Evolutionary conservation across 371 early-diverging fungal genomes (phyloP).

Genomic region (Mortierella sp.): DNA sequence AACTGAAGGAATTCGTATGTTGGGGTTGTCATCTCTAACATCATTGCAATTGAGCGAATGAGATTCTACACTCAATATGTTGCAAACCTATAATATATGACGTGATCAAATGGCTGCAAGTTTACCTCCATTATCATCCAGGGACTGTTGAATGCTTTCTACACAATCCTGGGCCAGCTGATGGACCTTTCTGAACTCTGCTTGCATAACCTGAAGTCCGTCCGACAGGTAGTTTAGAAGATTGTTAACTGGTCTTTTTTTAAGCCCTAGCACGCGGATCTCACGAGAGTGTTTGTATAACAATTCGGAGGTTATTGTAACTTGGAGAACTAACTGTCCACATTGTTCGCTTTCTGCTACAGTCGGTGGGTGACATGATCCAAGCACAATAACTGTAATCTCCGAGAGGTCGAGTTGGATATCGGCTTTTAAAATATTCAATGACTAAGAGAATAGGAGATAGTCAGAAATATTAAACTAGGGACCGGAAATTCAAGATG

Average conservation of each 20-base stretch:
- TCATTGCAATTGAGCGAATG: not conserved
- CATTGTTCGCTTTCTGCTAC: not conserved
- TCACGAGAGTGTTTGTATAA: slow-evolving; percentile 27
- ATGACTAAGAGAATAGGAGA: slow-evolving; percentile 7
- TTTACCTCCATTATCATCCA: slow-evolving; percentile 37
- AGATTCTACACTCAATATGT: no score
- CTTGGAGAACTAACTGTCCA: slow-evolving; percentile 9
- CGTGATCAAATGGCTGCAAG: not conserved
- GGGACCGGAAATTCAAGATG: no score
- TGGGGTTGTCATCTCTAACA: slow-evolving; percentile 29
- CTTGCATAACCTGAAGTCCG: slow-evolving; percentile 28
- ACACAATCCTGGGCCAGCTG: slow-evolving; percentile 27
- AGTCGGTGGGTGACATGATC: not conserved
- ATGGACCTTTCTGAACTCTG: slow-evolving; percentile 28
- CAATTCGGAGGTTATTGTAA: slow-evolving; percentile 21
- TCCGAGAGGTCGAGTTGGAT: slow-evolving; percentile 38
- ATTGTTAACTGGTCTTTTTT: slow-evolving; percentile 17
- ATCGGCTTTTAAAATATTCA: slow-evolving; percentile 30
- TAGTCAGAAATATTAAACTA: no score
- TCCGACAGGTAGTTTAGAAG: slow-evolving; percentile 32
- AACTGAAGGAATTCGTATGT: slow-evolving; percentile 40
- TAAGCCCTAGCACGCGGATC: slow-evolving; percentile 30
- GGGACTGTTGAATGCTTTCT: slow-evolving; percentile 23
- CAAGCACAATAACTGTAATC: slow-evolving; percentile 15
- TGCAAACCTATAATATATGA: not conserved